These are phyloP conservation scores for Tetracentron sinense DNA, from an alignment of 164 flowering plant species.

Conservation along the genomic window DNA sequence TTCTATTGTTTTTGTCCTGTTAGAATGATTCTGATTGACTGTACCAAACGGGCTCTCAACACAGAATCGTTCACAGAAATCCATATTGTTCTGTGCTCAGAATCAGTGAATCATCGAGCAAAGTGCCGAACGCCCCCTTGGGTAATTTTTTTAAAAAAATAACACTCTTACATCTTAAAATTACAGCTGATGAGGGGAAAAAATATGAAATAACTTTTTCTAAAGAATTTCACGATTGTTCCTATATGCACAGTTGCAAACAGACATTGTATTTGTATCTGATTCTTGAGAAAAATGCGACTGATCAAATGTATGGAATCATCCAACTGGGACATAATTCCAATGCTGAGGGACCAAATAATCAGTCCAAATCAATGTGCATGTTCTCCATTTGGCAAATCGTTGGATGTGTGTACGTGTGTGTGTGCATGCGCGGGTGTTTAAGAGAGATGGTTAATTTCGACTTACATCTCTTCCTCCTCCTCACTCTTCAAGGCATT, in stretches of 20 bases:
- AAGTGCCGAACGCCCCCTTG: too few species aligned
- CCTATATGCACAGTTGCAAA: background rate
- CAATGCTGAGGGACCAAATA: background rate
- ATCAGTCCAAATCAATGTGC: background rate
- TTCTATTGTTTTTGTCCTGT: too few species aligned
- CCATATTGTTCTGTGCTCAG: too few species aligned
- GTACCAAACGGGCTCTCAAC: too few species aligned
- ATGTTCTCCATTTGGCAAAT: background rate
- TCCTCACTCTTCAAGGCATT: constrained; percentile 80
- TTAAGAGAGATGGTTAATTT: background rate
- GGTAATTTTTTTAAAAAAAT: too few species aligned
- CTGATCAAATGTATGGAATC: background rate
- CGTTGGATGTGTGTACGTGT: background rate
- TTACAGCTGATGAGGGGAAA: too few species aligned
- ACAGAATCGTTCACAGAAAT: too few species aligned
- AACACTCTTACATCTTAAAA: too few species aligned
- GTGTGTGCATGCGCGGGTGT: background rate
- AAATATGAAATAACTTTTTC: too few species aligned
- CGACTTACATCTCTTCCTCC: constrained; percentile 87
- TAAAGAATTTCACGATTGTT: background rate
- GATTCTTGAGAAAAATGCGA: background rate
- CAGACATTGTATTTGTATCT: too few species aligned
- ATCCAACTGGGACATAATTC: background rate
- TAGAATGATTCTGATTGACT: too few species aligned
- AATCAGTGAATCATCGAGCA: too few species aligned